These are phyloP conservation scores for Mycena metata DNA, from an alignment of 768 basidiomycete genomes.

Conservation along the genomic window DNA sequence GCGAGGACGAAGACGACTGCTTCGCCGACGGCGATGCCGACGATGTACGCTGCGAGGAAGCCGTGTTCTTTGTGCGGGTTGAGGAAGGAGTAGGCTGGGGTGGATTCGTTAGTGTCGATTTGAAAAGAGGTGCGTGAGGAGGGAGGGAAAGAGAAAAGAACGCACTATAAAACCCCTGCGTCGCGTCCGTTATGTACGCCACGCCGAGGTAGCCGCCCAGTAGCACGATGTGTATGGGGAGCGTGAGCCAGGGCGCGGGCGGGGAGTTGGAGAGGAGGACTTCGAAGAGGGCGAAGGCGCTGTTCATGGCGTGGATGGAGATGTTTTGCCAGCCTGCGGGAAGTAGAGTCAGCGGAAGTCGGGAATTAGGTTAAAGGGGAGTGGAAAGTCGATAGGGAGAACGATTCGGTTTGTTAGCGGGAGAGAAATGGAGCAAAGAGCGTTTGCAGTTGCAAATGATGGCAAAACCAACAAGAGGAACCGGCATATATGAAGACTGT, in stretches of 20 bases:
- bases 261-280: slow-evolving; percentile 66
- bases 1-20: slow-evolving; percentile 65
- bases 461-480: too few relatives aligned
- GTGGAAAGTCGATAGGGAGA: too few relatives aligned
- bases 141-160: slow-evolving; percentile 23
- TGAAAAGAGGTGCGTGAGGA: not conserved
- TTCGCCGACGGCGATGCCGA: slow-evolving; percentile 69
- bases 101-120: too few relatives aligned
- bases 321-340: slow-evolving; percentile 69
- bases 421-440: too few relatives aligned
- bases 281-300: slow-evolving; percentile 69
- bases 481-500: too few relatives aligned
- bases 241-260: slow-evolving; percentile 65
- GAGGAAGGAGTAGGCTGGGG: slow-evolving; percentile 76
- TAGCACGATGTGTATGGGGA: slow-evolving; percentile 61
- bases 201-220: slow-evolving; percentile 72
- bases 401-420: too few relatives aligned
- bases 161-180: slow-evolving; percentile 77
- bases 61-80: slow-evolving; percentile 60
- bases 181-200: slow-evolving; percentile 74
- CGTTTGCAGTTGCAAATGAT: too few relatives aligned
- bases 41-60: slow-evolving; percentile 70
- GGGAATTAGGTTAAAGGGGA: too few relatives aligned
- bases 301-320: slow-evolving; percentile 74
- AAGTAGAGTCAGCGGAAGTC: not conserved